Conservation (phyloP, 345 rosid genomes). For the Murraya paniculata region DNA sequence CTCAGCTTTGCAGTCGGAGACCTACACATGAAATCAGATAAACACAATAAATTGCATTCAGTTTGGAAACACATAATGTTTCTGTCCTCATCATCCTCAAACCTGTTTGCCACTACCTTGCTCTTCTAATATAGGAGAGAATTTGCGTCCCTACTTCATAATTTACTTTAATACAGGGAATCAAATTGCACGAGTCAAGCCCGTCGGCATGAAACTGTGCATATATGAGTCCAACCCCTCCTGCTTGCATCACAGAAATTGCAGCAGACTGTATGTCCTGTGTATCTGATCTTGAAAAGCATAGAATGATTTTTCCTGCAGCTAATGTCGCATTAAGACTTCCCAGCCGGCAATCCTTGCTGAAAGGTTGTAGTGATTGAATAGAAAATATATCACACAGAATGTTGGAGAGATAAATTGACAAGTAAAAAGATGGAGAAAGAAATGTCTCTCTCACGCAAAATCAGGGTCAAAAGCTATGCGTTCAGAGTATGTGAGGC, state of each 20-base stretch:
- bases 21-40: constrained; percentile 8
- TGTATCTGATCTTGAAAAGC: constrained; percentile 27
- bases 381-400: not conserved
- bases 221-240: constrained; percentile 43
- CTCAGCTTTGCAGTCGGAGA: constrained; percentile 37
- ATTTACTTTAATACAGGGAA: constrained; percentile 45
- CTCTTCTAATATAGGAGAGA: constrained; percentile 40
- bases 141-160: constrained; percentile 40
- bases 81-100: not conserved
- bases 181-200: constrained; percentile 18
- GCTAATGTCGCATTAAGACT: constrained; percentile 41
- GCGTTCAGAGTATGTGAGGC: constrained; percentile 36
- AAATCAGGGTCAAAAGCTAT: constrained; percentile 22
- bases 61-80: not conserved
- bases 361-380: constrained; percentile 2
- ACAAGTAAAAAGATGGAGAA: not conserved
- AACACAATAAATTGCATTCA: not conserved
- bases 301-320: constrained; percentile 40
- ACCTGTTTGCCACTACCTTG: constrained; percentile 29
- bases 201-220: constrained; percentile 32
- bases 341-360: constrained; percentile 30
- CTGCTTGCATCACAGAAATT: constrained; percentile 27
- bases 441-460: constrained; percentile 21
- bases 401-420: not conserved
- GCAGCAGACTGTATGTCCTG: constrained; percentile 26